Percentiles rank a stretch among this genome's conserved stretches.
Evolutionary conservation across 257 asterid genomes (phyloP).

Genomic region (Linaria vulgaris): DNA sequence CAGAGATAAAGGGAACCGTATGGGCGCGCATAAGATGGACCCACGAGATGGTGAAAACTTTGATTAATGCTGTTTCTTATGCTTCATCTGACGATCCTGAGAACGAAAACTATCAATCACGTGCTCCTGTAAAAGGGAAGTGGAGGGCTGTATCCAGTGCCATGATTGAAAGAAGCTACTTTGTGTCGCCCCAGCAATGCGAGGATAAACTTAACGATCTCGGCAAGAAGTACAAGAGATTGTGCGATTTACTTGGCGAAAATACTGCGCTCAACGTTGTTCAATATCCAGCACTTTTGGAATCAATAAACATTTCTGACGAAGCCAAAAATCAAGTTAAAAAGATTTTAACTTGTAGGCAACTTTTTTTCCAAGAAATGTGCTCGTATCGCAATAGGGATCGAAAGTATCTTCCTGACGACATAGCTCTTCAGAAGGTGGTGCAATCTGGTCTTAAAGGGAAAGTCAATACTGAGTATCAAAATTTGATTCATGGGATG

Average conservation of each 20-base stretch:
- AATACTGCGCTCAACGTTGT: constrained; percentile 31
- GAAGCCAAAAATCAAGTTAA: constrained; percentile 35
- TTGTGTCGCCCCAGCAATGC: constrained; percentile 64
- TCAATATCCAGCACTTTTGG: constrained; percentile 41
- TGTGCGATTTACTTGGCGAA: constrained; percentile 45
- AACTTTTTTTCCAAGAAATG: constrained; percentile 49
- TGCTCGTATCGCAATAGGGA: constrained; percentile 42
- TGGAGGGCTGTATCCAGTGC: constrained; percentile 52
- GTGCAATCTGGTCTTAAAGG: constrained; percentile 33
- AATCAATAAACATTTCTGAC: constrained; percentile 29
- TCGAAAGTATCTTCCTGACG: constrained; percentile 35
- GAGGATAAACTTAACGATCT: constrained; percentile 62
- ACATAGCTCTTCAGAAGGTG: constrained; percentile 29
- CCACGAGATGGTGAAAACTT: constrained; percentile 46
- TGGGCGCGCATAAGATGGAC: constrained; percentile 57
- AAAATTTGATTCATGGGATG: constrained; percentile 10
- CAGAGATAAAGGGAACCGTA: constrained; percentile 21
- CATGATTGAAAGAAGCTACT: constrained; percentile 45
- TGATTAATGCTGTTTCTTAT: constrained; percentile 50
- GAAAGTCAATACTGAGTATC: constrained; percentile 16
- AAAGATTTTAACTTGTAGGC: constrained; percentile 44
- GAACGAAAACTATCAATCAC: constrained; percentile 16
- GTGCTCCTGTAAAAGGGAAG: constrained; percentile 37
- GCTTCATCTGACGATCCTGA: constrained; percentile 5
- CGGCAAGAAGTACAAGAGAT: constrained; percentile 46